Base-by-base conservation (phyloP, 2,329 filamentous ascomycete genomes). In the Venturia effusa region DNA sequence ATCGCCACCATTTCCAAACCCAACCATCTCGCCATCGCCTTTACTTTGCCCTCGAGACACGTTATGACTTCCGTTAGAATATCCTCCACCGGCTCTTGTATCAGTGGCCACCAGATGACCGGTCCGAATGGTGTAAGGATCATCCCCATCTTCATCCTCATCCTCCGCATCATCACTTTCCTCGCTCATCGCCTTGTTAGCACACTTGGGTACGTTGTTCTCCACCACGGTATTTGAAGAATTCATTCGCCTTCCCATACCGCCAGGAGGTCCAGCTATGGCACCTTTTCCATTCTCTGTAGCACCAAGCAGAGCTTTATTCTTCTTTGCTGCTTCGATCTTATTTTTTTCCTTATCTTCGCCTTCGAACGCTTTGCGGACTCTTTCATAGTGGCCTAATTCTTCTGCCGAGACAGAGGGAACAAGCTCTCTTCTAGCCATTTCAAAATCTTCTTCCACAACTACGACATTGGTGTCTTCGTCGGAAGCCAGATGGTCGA, bases 341-440 rank as follows among this genome's bases (percentile, higher is more conserved):
- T 45, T n/a, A n/a, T n/a, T n/a, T n/a, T n/a, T 61, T 24, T 40
- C 19, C 61, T 37, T 66, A 13, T 51, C 77, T 5, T 74, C 76
- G 11, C 88, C 88, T 72, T 99, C 94, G 71, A 99, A 99, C 22
- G 85, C 84, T 22, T 83, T 85, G 45, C 94, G 81, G 6, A 99
- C 93, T 0, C 83, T 79, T 72, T 96, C 90, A 70, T 97, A 99
- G 73, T 99, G 94, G 59, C 88, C 84, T 48, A 99, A 78, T 77
- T 99, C 94, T 67, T 96, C 93, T 13, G 88, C 87, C 71, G 91
- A 96, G 61, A 99, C 94, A 77, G 88, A 92, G 19, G 92, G 92
- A n/a, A 97, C 87, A 48, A 99, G 82, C 76, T 97, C 94, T 54
- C 79, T 79, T 70, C 93, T 86, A 0, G 94, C 94, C 32, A 84